These are phyloP conservation scores for Phytophthora syringae DNA, from an alignment of 352 stramenopile genomes.

Conservation along the genomic window DNA sequence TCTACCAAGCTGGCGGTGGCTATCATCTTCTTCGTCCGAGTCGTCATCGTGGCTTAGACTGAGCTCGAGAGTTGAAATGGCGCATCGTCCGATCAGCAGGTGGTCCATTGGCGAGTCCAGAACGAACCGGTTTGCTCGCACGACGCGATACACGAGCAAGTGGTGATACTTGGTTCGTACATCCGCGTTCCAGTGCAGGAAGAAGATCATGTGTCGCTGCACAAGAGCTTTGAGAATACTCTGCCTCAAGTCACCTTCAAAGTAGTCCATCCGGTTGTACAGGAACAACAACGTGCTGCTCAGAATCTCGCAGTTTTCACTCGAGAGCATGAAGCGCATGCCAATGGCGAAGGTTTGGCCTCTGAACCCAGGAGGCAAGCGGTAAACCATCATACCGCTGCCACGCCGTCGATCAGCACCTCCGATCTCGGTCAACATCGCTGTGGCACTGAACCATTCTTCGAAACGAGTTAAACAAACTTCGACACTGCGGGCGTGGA, in stretches of 20 bases:
- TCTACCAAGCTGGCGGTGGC: constrained; percentile 13
- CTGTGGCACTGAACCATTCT: constrained; percentile 67
- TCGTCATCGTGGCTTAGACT: constrained; percentile 25
- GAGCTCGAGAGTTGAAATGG: constrained; percentile 48
- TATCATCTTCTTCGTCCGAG: constrained; percentile 40
- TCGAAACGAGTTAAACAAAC: constrained; percentile 67
- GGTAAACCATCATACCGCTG: constrained; percentile 47
- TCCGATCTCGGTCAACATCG: constrained; percentile 36
- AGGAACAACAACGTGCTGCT: constrained; percentile 69
- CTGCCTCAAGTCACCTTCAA: constrained; percentile 73
- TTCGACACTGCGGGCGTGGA: constrained; percentile 67
- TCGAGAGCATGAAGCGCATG: constrained; percentile 74
- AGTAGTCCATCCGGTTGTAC: constrained; percentile 77
- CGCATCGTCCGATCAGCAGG: constrained; percentile 63
- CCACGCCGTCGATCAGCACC: constrained; percentile 20
- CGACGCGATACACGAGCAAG: constrained; percentile 71
- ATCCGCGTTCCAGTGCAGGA: constrained; percentile 81
- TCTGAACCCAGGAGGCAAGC: constrained; percentile 50
- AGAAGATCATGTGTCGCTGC: constrained; percentile 80
- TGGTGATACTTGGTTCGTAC: constrained; percentile 80
- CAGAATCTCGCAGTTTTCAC: constrained; percentile 78
- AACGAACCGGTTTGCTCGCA: constrained; percentile 63
- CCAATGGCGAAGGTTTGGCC: constrained; percentile 61
- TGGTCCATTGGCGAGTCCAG: constrained; percentile 74
- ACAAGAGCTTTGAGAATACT: constrained; percentile 73